Conservation (phyloP, 2,329 filamentous ascomycete genomes). For the Pseudopithomyces chartarum region DNA sequence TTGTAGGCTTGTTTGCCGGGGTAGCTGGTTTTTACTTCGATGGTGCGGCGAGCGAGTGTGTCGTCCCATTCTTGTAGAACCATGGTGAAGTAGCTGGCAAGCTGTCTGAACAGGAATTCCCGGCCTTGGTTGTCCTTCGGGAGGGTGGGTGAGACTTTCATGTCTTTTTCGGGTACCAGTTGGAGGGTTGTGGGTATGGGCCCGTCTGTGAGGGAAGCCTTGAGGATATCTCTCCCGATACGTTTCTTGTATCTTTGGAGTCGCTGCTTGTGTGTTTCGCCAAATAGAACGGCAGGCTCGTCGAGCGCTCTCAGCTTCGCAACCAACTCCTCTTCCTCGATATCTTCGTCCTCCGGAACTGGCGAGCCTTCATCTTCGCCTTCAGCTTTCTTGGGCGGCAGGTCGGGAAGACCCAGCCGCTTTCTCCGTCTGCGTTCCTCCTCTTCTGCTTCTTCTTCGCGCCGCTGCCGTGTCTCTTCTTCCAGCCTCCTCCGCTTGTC, state of each 20-base stretch:
- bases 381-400: conserved; percentile 58
- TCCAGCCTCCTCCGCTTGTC: conserved; percentile 82
- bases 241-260: conserved; percentile 74
- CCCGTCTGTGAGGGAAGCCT: conserved; percentile 64
- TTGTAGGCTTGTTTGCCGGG: conserved; percentile 81
- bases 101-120: conserved; percentile 79
- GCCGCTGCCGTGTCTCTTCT: conserved; percentile 73
- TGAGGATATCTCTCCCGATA: conserved; percentile 48
- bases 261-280: conserved; percentile 73
- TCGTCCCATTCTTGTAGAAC: conserved; percentile 86
- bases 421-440: conserved; percentile 76
- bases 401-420: conserved; percentile 78
- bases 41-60: conserved; percentile 68
- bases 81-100: conserved; percentile 96
- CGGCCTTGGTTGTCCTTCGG: conserved; percentile 68
- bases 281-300: conserved; percentile 79
- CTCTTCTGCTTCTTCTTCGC: conserved; percentile 74
- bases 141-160: conserved; percentile 73
- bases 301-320: conserved; percentile 70
- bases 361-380: conserved; percentile 51
- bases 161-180: conserved; percentile 81
- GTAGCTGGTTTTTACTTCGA: conserved; percentile 69
- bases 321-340: conserved; percentile 72
- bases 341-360: conserved; percentile 60
- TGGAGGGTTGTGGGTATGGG: conserved; percentile 86